phyloP scores from a whole-genome alignment of 495 filamentous ascomycete species.

The Tuber umbilicatum region DNA sequence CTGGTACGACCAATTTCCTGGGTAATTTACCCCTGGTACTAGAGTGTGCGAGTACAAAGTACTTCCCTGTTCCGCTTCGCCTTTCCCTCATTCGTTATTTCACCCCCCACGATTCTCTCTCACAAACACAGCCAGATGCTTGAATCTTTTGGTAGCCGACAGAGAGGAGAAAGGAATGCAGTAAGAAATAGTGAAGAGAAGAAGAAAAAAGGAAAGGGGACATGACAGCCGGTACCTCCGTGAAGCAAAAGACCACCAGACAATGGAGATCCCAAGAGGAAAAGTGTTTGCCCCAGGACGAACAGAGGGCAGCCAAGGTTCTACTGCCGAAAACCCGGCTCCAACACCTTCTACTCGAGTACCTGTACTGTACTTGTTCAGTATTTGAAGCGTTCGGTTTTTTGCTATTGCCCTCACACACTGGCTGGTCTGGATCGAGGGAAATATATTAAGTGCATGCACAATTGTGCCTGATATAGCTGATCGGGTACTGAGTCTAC shows the following conservation, averaged over 20 bases:
- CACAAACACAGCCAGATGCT: background rate
- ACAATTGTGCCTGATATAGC: constrained; percentile 38
- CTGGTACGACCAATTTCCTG: constrained; percentile 40
- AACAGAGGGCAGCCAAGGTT: constrained; percentile 18
- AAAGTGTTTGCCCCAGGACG: constrained; percentile 8
- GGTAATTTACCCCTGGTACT: constrained; percentile 37
- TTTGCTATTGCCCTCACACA: constrained; percentile 21
- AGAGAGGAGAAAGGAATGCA: background rate
- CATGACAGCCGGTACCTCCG: background rate
- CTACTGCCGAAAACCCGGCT: constrained; percentile 12
- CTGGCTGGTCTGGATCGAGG: constrained; percentile 26
- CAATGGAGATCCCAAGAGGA: background rate
- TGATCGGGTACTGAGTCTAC: constrained; percentile 22
- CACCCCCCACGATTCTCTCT: background rate
- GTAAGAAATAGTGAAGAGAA: background rate
- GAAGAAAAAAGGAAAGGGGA: background rate
- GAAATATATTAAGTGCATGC: constrained; percentile 33
- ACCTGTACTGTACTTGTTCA: no score
- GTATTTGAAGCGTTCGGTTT: constrained; percentile 23
- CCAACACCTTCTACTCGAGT: constrained; percentile 7
- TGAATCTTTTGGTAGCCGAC: background rate
- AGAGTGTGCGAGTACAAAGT: constrained; percentile 5
- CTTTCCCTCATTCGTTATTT: background rate
- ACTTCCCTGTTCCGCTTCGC: background rate
- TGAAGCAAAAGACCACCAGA: background rate